Evolutionary conservation across 2,329 filamentous ascomycete genomes (phyloP).

Genomic region (Acrocalymma vagum): DNA sequence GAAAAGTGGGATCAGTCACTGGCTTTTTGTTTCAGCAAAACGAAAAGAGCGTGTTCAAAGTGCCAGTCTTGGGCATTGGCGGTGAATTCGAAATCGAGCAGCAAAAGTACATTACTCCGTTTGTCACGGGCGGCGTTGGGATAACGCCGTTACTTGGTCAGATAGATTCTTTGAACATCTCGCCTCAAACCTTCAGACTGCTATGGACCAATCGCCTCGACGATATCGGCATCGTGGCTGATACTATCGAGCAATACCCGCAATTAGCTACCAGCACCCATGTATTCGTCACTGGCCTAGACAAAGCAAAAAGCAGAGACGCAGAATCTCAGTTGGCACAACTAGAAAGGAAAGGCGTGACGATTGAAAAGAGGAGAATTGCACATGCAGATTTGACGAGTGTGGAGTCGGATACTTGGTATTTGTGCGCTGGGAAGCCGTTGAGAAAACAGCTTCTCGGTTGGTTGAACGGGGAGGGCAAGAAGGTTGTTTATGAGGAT

Average conservation of each 20-base stretch:
- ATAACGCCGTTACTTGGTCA: constrained; percentile 84
- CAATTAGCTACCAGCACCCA: constrained; percentile 62
- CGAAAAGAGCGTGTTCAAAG: constrained; percentile 62
- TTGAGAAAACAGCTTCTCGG: constrained; percentile 59
- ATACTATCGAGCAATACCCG: constrained; percentile 63
- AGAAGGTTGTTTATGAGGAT: constrained; percentile 59
- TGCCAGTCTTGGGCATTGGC: constrained; percentile 77
- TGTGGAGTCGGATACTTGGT: constrained; percentile 59
- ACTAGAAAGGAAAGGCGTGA: no score
- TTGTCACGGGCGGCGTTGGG: constrained; percentile 81
- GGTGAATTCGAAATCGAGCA: constrained; percentile 65
- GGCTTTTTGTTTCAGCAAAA: constrained; percentile 69
- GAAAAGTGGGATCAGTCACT: constrained; percentile 75
- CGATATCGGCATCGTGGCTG: constrained; percentile 70
- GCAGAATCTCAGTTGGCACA: no score
- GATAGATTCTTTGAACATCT: constrained; percentile 47
- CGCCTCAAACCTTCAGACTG: constrained; percentile 56
- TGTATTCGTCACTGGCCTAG: constrained; percentile 74
- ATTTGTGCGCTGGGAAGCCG: constrained; percentile 64
- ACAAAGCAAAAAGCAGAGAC: no score
- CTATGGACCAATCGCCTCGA: constrained; percentile 72
- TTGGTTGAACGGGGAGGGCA: constrained; percentile 60
- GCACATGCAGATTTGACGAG: constrained; percentile 51
- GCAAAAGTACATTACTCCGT: constrained; percentile 56
- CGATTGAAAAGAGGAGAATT: constrained; percentile 57